Conservation (phyloP, 106 monocot species). For the Iris macrosiphon region DNA sequence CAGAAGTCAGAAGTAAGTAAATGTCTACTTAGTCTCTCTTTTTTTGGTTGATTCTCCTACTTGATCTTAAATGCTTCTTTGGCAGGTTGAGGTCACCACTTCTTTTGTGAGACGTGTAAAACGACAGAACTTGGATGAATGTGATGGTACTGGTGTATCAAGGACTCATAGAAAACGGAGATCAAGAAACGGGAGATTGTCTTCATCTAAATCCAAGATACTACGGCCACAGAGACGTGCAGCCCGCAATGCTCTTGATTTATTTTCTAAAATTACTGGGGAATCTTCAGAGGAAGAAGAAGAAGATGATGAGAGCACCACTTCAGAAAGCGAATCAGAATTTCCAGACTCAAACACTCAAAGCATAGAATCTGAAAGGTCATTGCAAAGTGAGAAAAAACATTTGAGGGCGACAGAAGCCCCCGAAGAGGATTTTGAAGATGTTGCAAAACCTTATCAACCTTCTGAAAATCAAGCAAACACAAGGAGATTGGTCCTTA, state of each 20-base stretch:
- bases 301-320: constrained; percentile 44
- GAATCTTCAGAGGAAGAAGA: constrained; percentile 62
- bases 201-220: constrained; percentile 42
- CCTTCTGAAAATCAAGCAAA: constrained; percentile 12
- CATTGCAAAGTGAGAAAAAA: constrained; percentile 19
- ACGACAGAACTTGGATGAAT: constrained; percentile 70
- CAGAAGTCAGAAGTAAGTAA: constrained; percentile 59
- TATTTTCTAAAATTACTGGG: constrained; percentile 75
- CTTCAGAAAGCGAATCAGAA: constrained; percentile 53
- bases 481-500: constrained; percentile 67
- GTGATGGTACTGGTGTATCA: constrained; percentile 31
- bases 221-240: constrained; percentile 79
- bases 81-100: constrained; percentile 59
- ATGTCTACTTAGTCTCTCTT: neutral
- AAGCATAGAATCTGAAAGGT: constrained; percentile 65
- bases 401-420: constrained; percentile 20
- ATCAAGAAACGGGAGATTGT: constrained; percentile 35
- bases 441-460: constrained; percentile 23
- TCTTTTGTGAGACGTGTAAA: constrained; percentile 89
- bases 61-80: too few relatives aligned
- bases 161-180: constrained; percentile 26
- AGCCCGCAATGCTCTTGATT: constrained; percentile 81
- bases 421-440: constrained; percentile 28
- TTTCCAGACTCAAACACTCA: constrained; percentile 49
- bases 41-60: too few relatives aligned